A percentile compares a stretch with the other conserved stretches of the same genome.
phyloP scores from a whole-genome alignment of 2,329 filamentous ascomycete genomes.

The Stachybotrys elegans region DNA sequence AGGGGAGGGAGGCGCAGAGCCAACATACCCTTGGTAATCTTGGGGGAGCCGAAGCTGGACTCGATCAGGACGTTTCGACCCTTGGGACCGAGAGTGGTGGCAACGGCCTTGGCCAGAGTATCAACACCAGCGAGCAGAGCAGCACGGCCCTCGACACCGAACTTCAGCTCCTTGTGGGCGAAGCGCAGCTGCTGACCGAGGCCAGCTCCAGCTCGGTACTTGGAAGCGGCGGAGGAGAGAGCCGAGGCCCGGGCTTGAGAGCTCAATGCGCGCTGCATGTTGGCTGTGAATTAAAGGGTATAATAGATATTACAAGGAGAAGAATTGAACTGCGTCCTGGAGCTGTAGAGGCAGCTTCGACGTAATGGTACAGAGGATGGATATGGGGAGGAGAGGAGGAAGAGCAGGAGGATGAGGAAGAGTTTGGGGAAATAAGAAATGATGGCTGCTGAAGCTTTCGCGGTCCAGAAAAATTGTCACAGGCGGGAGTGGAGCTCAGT shows the following conservation, averaged over 20 bases:
- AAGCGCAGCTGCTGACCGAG: constrained; percentile 88
- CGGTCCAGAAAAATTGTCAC: constrained; percentile 36
- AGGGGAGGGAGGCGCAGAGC: not conserved
- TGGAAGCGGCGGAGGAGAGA: constrained; percentile 64
- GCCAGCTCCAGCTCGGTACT: constrained; percentile 59
- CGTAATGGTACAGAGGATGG: constrained; percentile 8
- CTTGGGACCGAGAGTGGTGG: constrained; percentile 95
- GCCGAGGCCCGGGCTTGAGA: constrained; percentile 74
- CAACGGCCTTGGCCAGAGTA: constrained; percentile 91
- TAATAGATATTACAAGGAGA: constrained; percentile 22
- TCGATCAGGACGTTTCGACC: constrained; percentile 98
- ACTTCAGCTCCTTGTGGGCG: constrained; percentile 99
- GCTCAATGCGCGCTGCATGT: constrained; percentile 93
- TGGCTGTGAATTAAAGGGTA: constrained; percentile 43
- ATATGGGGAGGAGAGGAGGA: constrained; percentile 13
- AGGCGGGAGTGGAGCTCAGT: too few relatives aligned
- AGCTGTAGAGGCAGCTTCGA: constrained; percentile 9
- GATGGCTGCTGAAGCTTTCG: constrained; percentile 10
- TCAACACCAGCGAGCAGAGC: constrained; percentile 90
- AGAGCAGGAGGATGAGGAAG: constrained; percentile 14
- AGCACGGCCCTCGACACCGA: constrained; percentile 90
- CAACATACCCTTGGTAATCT: constrained; percentile 93
- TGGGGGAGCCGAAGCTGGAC: constrained; percentile 96
- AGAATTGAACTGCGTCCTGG: constrained; percentile 18
- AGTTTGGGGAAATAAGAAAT: constrained; percentile 15